Conservation (phyloP, 345 rosid genomes). For the Theobroma cacao region DNA sequence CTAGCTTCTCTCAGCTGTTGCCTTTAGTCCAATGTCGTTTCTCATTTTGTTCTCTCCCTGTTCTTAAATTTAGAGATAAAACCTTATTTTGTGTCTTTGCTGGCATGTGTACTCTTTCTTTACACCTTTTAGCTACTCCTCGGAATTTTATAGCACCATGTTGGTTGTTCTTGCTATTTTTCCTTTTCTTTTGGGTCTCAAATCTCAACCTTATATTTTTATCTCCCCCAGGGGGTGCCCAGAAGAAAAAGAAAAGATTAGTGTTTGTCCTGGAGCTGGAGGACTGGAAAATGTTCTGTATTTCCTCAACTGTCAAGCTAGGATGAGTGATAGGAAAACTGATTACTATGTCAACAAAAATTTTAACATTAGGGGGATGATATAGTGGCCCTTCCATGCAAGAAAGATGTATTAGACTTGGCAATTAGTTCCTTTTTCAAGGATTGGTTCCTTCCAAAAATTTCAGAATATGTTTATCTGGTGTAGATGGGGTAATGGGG, state of each 20-base stretch:
- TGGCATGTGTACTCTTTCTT: not conserved
- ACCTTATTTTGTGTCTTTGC: not conserved
- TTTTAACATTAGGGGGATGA: not conserved
- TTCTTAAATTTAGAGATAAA: not conserved
- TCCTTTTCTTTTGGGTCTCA: not conserved
- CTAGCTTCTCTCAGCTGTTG: not conserved
- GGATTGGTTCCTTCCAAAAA: not conserved
- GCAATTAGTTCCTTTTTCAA: not conserved
- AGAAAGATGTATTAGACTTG: not conserved
- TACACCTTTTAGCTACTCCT: not conserved
- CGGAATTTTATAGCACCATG: not conserved
- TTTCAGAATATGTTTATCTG: not conserved
- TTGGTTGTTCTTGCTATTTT: not conserved
- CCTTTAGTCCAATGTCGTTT: not conserved
- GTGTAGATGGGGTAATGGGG: not conserved
- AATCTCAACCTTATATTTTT: not conserved
- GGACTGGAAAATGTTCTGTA: not conserved
- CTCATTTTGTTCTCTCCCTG: not conserved
- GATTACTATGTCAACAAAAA: not conserved
- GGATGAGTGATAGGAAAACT: not conserved
- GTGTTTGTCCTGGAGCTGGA: not conserved
- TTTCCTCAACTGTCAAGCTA: not conserved
- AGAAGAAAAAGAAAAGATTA: not conserved
- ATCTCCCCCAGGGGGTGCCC: not conserved
- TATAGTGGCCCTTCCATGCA: not conserved